Evolutionary conservation across 1,284 basidiomycete species (phyloP), one percentile per base, ranked within the genome.

Genomic region (Sporisorium iseilematis-ciliati): DNA sequence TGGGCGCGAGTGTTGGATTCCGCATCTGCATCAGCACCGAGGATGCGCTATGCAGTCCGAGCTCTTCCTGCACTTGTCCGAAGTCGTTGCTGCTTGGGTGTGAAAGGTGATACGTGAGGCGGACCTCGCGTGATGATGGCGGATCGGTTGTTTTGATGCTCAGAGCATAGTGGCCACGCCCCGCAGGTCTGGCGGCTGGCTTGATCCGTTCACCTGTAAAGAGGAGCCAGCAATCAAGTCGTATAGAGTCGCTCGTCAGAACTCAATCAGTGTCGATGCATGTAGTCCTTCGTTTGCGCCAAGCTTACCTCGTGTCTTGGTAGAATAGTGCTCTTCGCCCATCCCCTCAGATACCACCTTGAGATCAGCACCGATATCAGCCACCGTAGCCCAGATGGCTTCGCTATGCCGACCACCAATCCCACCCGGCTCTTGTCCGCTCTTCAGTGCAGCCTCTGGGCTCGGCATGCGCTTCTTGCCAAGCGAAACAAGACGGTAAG

Each of bases 401-500:
- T 80, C 78, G 41, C 61, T 68, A 38, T 75, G 58, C 23, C 75
- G 73, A 6, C 78, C 78, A 2, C 76, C 77, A 20, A 80, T 78
- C 4, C 78, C 78, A 2, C 77, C 77, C 3, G 77, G 77, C 35
- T 75, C 63, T 23, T 70, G 53, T 8, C 77, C 78, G 18, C 26
- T 26, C 25, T 63, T 59, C n/a, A 80, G 41, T 10, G 76, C 76
- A 4, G 65, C 75, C 43, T 73, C 69, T 2, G 77, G 73, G 23
- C 74, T 77, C 0, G 78, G 78, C 67, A 80, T 56, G 5, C 78
- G 53, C 65, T 80, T 80, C 57, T 79, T 78, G 0, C 78, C 77
- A 20, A 80, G 63, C 26, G 70, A 59, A 7, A 80, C 57, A 12
- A 77, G 56, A 25, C 78, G 78, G 33, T 66, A 79, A 16, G 77